Percentiles rank a stretch among this genome's conserved stretches.
Conservation (phyloP, 257 asterid genomes). For the Petunia axillaris region DNA sequence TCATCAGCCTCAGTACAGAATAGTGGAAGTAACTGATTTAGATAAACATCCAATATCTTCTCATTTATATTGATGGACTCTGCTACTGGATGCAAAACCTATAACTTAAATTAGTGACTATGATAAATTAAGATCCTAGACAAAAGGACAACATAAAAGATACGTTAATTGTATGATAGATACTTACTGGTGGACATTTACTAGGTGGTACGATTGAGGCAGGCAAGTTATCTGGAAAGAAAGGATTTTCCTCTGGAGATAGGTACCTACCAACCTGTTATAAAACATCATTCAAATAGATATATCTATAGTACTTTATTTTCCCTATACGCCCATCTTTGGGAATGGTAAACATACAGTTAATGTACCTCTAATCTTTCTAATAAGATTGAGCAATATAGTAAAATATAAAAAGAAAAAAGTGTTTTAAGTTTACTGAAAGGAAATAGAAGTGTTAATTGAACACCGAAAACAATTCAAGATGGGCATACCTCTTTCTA, state of each 20-base stretch:
- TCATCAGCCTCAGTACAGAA: conserved; percentile 53
- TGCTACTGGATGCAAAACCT: conserved; percentile 75
- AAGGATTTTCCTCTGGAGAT: conserved; percentile 74
- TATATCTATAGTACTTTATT: no score
- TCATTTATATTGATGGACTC: conserved; percentile 67
- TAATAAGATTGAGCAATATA: no score
- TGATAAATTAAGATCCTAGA: neutral
- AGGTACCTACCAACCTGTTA: conserved; percentile 73
- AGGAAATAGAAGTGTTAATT: no score
- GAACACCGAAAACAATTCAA: no score
- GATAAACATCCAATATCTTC: conserved; percentile 59
- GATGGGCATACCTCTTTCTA: no score
- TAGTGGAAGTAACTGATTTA: conserved; percentile 58
- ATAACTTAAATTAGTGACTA: neutral
- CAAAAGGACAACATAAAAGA: neutral
- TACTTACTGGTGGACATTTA: conserved; percentile 40
- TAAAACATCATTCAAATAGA: neutral
- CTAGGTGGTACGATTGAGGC: conserved; percentile 46
- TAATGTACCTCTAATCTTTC: no score
- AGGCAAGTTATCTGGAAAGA: conserved; percentile 63
- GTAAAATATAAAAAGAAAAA: no score
- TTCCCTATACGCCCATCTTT: no score
- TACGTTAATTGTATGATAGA: neutral
- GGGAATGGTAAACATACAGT: no score
- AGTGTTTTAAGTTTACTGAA: no score